Evolutionary conservation across 73 alveolate genomes (phyloP).

Genomic region (Paramecium pentaurelia): DNA sequence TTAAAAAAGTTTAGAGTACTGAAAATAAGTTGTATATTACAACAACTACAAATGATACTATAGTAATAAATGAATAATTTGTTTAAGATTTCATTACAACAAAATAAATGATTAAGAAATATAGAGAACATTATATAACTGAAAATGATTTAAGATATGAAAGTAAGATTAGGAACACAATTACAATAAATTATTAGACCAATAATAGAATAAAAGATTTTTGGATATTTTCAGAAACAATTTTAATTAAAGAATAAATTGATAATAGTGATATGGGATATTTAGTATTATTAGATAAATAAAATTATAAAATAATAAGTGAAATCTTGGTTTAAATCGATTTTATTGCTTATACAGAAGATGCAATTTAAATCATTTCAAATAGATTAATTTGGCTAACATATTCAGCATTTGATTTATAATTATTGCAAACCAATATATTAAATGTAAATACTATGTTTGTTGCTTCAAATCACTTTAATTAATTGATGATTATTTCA

Average conservation of each 20-base stretch:
- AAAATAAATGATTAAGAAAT: not conserved
- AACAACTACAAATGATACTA: not conserved
- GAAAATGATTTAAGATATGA: not conserved
- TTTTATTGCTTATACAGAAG: not conserved
- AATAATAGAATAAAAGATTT: not conserved
- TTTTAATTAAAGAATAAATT: not conserved
- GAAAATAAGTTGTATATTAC: not conserved
- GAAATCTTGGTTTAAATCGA: not conserved
- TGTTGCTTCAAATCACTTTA: not conserved
- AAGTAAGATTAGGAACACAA: not conserved
- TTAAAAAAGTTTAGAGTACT: not conserved
- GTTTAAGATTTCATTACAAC: not conserved
- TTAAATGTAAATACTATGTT: not conserved
- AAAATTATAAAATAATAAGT: not conserved
- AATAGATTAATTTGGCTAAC: not conserved
- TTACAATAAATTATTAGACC: not conserved
- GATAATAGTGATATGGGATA: not conserved
- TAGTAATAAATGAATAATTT: not conserved
- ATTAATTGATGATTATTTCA: not conserved
- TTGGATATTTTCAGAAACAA: not conserved
- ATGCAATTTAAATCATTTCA: not conserved
- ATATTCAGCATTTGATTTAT: not conserved
- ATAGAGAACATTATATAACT: not conserved
- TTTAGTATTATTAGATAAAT: not conserved
- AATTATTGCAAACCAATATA: not conserved